Conservation (phyloP, 1,139 yeast species). For the Zygosaccharomyces sapae region DNA sequence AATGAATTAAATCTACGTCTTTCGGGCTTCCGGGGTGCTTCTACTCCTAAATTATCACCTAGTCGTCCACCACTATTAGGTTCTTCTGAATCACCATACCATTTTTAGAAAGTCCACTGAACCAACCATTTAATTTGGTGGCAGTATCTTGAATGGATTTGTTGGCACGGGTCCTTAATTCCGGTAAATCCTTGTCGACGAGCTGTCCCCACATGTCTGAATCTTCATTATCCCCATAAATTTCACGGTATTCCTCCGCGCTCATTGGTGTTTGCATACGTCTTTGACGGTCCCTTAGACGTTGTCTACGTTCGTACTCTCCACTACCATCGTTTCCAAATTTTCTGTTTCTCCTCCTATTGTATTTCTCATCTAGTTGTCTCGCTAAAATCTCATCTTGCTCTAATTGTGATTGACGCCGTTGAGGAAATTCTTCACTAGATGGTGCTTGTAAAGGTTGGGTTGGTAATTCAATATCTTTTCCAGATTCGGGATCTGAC, state of each 20-base stretch:
- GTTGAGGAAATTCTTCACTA: slow-evolving; percentile 30
- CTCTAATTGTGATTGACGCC: slow-evolving; percentile 45
- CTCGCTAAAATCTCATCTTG: slow-evolving; percentile 86
- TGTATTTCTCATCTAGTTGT: slow-evolving; percentile 69
- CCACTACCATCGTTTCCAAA: slow-evolving; percentile 14
- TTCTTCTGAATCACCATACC: slow-evolving; percentile 23
- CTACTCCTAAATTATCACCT: slow-evolving; percentile 26
- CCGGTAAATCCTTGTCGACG: slow-evolving; percentile 59
- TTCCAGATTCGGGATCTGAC: slow-evolving; percentile 65
- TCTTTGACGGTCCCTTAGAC: slow-evolving; percentile 30
- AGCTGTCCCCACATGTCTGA: slow-evolving; percentile 64
- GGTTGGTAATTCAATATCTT: slow-evolving; percentile 54
- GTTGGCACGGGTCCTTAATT: slow-evolving; percentile 62
- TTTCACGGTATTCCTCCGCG: slow-evolving; percentile 25
- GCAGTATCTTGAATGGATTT: slow-evolving; percentile 85
- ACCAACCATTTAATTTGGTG: slow-evolving; percentile 76
- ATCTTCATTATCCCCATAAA: slow-evolving; percentile 40
- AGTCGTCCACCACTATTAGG: slow-evolving; percentile 19
- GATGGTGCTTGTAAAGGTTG: slow-evolving; percentile 34
- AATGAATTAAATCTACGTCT: slow-evolving; percentile 37
- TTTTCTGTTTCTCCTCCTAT: slow-evolving; percentile 23
- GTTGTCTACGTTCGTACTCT: slow-evolving; percentile 26
- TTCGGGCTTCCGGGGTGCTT: slow-evolving; percentile 32
- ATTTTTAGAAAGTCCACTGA: slow-evolving; percentile 53
- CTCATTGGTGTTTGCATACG: slow-evolving; percentile 22